Percentiles rank a stretch among this genome's conserved stretches.
These are phyloP conservation scores for Puccinellia tenuiflora DNA, from an alignment of 176 grass and related monocot genomes.

Conservation along the genomic window DNA sequence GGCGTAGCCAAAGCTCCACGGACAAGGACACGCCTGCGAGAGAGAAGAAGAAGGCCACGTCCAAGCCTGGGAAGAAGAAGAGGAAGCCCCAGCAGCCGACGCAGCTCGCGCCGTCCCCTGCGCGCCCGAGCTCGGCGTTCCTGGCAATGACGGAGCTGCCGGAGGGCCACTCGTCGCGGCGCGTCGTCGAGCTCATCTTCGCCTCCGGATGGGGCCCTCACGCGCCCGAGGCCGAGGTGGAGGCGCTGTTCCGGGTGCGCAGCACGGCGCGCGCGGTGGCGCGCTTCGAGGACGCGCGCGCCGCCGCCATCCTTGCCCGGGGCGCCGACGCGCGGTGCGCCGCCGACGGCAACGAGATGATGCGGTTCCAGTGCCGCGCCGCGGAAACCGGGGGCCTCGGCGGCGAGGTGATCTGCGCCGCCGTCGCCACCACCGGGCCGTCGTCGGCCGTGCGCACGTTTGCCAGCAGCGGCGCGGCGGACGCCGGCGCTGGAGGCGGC, in stretches of 20 bases:
- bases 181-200: constrained; percentile 47
- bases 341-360: constrained; percentile 51
- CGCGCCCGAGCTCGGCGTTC: neutral
- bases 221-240: neutral
- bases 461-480: constrained; percentile 31
- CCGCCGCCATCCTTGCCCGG: neutral
- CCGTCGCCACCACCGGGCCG: neutral
- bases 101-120: neutral
- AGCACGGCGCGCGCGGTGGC: constrained; percentile 26
- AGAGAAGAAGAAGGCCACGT: neutral
- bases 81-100: neutral
- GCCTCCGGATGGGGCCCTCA: neutral
- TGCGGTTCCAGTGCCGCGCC: constrained; percentile 51
- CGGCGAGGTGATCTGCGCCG: constrained; percentile 14
- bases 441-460: constrained; percentile 33
- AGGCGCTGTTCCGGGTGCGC: constrained; percentile 50
- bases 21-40: neutral
- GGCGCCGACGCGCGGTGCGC: constrained; percentile 28
- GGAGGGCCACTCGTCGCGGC: constrained; percentile 33
- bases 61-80: neutral
- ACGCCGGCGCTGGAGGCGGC: neutral
- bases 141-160: constrained; percentile 39
- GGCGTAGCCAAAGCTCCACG: neutral
- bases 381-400: neutral
- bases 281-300: constrained; percentile 34